Percentiles rank a stretch among this genome's conserved stretches.
Evolutionary conservation across 1,284 basidiomycete species (phyloP).

Genomic region (Fomitopsis betulina): DNA sequence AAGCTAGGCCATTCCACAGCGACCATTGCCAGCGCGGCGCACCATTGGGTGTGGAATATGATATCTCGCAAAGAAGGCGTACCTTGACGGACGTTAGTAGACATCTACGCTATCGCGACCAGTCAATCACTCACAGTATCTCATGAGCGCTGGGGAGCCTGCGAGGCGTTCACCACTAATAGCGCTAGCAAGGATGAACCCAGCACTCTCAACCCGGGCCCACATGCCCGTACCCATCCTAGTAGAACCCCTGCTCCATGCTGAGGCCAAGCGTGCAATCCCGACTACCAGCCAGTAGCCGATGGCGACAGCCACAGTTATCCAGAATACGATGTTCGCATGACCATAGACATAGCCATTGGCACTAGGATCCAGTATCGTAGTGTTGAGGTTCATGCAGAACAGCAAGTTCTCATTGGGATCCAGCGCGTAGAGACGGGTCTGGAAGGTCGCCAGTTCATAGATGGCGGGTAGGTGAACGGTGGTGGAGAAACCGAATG

Average conservation of each 20-base stretch:
- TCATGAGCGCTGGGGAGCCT: constrained; percentile 79
- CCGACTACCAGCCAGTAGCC: constrained; percentile 82
- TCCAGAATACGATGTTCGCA: constrained; percentile 80
- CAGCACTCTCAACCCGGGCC: constrained; percentile 71
- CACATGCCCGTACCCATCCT: constrained; percentile 56
- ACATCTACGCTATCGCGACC: background rate
- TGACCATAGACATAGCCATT: constrained; percentile 60
- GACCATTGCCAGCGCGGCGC: constrained; percentile 82
- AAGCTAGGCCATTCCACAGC: constrained; percentile 94
- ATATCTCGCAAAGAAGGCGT: constrained; percentile 93
- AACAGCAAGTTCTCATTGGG: constrained; percentile 74
- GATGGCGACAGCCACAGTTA: constrained; percentile 71
- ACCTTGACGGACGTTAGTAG: constrained; percentile 39
- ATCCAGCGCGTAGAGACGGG: constrained; percentile 85
- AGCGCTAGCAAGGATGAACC: constrained; percentile 88
- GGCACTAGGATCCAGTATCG: constrained; percentile 62
- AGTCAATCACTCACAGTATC: constrained; percentile 65
- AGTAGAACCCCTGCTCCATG: constrained; percentile 70
- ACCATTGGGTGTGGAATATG: constrained; percentile 91
- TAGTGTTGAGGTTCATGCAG: constrained; percentile 78
- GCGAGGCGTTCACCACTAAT: constrained; percentile 88
- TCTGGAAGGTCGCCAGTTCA: constrained; percentile 79
- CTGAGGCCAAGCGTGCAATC: constrained; percentile 76
- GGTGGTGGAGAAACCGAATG: constrained; percentile 77
- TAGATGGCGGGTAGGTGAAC: constrained; percentile 70